Conservation (phyloP, 805 yeast species). For the Ogataea angusta region DNA sequence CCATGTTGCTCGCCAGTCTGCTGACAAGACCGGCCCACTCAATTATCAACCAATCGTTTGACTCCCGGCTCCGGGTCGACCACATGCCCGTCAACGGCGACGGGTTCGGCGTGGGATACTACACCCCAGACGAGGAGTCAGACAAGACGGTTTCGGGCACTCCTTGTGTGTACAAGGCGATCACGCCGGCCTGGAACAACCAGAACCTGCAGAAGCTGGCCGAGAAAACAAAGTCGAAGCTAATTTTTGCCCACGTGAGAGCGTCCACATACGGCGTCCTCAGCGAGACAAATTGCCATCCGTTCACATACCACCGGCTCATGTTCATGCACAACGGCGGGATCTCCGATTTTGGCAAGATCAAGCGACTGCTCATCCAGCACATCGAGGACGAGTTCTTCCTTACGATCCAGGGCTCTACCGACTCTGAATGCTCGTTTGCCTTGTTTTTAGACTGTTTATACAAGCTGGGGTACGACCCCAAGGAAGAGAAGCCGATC, state of each 20-base stretch:
- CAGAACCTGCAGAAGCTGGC: conserved; percentile 82
- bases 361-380: conserved; percentile 69
- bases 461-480: conserved; percentile 72
- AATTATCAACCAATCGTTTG: conserved; percentile 93
- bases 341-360: conserved; percentile 63
- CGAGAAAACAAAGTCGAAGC: conserved; percentile 76
- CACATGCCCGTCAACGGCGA: conserved; percentile 95
- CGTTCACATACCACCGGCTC: conserved; percentile 79
- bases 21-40: conserved; percentile 96
- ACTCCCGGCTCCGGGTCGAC: conserved; percentile 82
- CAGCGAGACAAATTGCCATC: conserved; percentile 96
- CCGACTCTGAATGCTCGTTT: conserved; percentile 95
- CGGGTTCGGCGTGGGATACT: conserved; percentile 97
- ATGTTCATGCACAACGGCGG: conserved; percentile 99
- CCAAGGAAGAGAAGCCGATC: conserved; percentile 34
- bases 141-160: conserved; percentile 40
- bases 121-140: conserved; percentile 46
- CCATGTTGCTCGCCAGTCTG: conserved; percentile 79
- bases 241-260: conserved; percentile 93
- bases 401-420: conserved; percentile 81
- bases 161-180: conserved; percentile 92
- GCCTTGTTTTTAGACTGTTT: conserved; percentile 81
- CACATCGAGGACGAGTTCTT: conserved; percentile 81
- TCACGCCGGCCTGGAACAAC: conserved; percentile 98
- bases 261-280: conserved; percentile 95